These are phyloP conservation scores for Adansonia grandidieri DNA, from an alignment of 441 rosid species.

Conservation along the genomic window DNA sequence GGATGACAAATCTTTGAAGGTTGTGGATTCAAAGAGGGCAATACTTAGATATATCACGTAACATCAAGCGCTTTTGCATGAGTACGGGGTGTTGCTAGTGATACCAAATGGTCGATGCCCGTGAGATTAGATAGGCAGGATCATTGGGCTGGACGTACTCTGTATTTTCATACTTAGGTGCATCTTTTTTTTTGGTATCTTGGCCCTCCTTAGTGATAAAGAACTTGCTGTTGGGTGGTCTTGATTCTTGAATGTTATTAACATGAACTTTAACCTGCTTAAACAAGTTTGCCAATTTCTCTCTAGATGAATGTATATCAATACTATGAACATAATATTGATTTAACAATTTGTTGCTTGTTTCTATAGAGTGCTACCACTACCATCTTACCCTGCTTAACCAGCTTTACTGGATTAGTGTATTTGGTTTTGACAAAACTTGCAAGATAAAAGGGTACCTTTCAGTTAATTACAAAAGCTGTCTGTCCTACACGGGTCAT, in stretches of 20 bases:
- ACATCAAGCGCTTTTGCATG: too few relatives aligned
- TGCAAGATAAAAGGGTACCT: too few relatives aligned
- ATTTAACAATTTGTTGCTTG: neutral
- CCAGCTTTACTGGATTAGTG: too few relatives aligned
- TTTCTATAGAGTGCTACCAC: neutral
- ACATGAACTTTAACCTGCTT: neutral
- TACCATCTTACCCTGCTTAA: too few relatives aligned
- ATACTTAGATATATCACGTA: too few relatives aligned
- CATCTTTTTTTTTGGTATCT: conserved; percentile 1
- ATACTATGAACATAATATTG: too few relatives aligned
- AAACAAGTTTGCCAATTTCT: neutral
- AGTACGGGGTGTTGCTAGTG: too few relatives aligned
- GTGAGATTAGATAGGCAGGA: too few relatives aligned
- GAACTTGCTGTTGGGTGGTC: too few relatives aligned
- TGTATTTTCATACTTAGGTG: neutral
- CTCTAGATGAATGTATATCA: neutral
- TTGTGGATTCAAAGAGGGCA: too few relatives aligned
- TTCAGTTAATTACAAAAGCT: neutral
- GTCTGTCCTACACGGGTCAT: neutral
- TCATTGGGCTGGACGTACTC: conserved; percentile 13
- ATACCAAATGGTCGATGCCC: too few relatives aligned
- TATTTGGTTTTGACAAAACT: neutral
- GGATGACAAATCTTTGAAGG: too few relatives aligned
- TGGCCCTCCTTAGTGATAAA: neutral
- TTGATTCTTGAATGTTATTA: neutral